Conservation (phyloP, 2,329 filamentous ascomycete species). For the Aspergillus sp. region DNA sequence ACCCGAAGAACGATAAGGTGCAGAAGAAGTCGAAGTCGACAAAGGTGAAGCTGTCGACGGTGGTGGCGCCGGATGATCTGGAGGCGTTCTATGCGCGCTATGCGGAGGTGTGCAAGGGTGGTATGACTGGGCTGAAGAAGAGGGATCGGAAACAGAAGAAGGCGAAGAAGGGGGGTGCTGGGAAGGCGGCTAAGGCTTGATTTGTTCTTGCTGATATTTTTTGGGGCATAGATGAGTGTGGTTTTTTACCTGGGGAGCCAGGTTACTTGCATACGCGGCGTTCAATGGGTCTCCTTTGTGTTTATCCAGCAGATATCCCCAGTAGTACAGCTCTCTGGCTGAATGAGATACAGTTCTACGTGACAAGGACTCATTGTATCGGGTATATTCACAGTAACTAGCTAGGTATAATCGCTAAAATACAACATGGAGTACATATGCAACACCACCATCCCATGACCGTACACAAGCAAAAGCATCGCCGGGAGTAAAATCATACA, state of each 20-base stretch:
- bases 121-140: constrained; percentile 89
- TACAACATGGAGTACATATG: constrained; percentile 15
- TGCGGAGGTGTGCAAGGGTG: constrained; percentile 84
- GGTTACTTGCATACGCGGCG: constrained; percentile 23
- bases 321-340: neutral
- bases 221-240: neutral
- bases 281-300: constrained; percentile 15
- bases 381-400: neutral
- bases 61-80: constrained; percentile 72
- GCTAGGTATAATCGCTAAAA: constrained; percentile 8
- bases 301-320: constrained; percentile 5
- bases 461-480: constrained; percentile 6
- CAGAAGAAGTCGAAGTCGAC: constrained; percentile 51
- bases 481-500: neutral
- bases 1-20: constrained; percentile 35
- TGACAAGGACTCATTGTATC: neutral
- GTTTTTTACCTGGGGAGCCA: neutral
- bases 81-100: constrained; percentile 81
- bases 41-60: constrained; percentile 74
- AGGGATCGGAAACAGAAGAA: constrained; percentile 80
- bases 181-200: constrained; percentile 32
- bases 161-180: constrained; percentile 56
- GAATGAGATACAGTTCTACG: neutral
- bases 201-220: constrained; percentile 5
- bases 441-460: constrained; percentile 8